These are phyloP conservation scores for Fusarium sambucinum DNA, from an alignment of 2,329 filamentous ascomycete species.

Conservation along the genomic window DNA sequence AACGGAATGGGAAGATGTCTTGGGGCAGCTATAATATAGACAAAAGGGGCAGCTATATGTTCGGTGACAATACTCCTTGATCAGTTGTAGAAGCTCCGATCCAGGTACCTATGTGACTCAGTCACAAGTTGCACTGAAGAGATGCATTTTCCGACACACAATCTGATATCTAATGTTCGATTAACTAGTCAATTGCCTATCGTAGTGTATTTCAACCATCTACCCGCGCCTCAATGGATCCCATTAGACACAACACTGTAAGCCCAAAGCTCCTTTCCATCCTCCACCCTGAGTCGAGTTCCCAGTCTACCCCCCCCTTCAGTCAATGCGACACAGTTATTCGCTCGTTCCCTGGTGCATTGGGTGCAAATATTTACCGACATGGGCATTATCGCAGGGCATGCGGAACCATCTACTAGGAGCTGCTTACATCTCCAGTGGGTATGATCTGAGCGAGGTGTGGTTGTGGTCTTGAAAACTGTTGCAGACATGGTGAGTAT, in stretches of 20 bases:
- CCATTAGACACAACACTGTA: neutral
- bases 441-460: neutral
- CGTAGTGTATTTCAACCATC: too few species aligned
- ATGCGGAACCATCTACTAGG: neutral
- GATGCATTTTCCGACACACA: neutral
- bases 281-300: neutral
- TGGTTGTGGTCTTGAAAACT: neutral
- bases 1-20: too few species aligned
- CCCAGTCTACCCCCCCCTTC: neutral
- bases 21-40: too few species aligned
- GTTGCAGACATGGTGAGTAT: neutral
- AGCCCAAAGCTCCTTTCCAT: neutral
- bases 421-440: neutral
- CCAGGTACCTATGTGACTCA: rapidly evolving
- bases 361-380: neutral
- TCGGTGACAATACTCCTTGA: too few species aligned
- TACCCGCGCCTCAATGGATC: too few species aligned
- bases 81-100: too few species aligned
- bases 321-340: neutral
- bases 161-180: neutral
- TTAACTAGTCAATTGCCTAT: rapidly evolving
- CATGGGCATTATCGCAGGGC: neutral
- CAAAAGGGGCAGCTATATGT: too few species aligned
- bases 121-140: neutral
- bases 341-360: neutral